These are phyloP conservation scores for Ostreobium quekettii DNA, from an alignment of 139 green algal species.

Conservation along the genomic window DNA sequence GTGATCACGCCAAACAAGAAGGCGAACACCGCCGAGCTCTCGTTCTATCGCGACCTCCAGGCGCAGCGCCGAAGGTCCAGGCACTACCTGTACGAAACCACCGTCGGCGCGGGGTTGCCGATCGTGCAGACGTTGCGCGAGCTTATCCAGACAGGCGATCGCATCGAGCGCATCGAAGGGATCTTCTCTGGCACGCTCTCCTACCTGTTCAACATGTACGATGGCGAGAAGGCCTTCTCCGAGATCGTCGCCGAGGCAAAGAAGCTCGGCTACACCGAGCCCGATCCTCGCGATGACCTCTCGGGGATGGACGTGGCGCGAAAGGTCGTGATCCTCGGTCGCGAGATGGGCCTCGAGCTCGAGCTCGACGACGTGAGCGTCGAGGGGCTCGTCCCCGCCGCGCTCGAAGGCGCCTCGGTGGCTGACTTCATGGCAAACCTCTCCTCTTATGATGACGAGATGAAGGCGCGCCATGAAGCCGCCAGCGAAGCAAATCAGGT, in stretches of 20 bases:
- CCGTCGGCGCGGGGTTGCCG: conserved; percentile 51
- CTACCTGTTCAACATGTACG: conserved; percentile 62
- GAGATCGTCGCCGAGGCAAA: conserved; percentile 44
- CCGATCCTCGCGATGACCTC: conserved; percentile 58
- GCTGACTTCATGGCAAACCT: conserved; percentile 65
- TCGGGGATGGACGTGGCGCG: conserved; percentile 28
- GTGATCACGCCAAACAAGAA: no score
- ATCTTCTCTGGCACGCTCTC: conserved; percentile 57
- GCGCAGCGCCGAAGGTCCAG: no score
- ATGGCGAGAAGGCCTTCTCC: conserved; percentile 31
- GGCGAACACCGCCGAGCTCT: no score
- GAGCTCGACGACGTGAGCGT: conserved; percentile 65
- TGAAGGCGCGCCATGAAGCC: conserved; percentile 33
- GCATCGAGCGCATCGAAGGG: conserved; percentile 36
- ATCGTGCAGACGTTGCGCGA: conserved; percentile 46
- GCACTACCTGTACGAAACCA: no score
- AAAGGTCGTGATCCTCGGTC: conserved; percentile 67
- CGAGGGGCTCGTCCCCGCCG: conserved; percentile 71
- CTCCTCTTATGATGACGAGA: conserved; percentile 45
- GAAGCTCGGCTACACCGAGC: conserved; percentile 51
- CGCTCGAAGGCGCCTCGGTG: conserved; percentile 28
- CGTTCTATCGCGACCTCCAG: no score
- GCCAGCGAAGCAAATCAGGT: conserved; percentile 46
- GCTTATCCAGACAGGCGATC: conserved; percentile 46
- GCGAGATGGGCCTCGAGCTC: conserved; percentile 68